A percentile compares a stretch with the other conserved stretches of the same genome.
phyloP scores from a whole-genome alignment of 2,329 filamentous ascomycete genomes.

The Colletotrichum lupini region DNA sequence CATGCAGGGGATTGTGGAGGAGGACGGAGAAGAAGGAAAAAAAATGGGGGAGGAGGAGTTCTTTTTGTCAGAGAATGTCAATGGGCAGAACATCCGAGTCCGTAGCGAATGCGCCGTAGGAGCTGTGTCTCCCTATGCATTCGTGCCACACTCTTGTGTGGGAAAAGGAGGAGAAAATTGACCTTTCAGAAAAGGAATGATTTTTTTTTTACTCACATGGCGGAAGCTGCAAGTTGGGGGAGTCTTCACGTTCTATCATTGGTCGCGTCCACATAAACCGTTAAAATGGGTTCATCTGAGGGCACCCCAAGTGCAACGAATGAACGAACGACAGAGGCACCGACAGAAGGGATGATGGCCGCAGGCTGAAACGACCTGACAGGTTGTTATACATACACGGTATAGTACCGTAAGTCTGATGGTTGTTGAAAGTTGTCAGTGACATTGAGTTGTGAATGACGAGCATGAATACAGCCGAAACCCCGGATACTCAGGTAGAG shows the following conservation, averaged over 20 bases:
- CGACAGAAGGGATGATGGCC: conserved; percentile 15
- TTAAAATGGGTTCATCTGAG: conserved; percentile 29
- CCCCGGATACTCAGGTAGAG: not conserved
- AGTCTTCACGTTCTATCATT: not conserved
- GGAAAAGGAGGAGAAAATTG: not conserved
- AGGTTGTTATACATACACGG: conserved; percentile 8
- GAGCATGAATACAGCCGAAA: no score
- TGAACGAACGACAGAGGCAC: not conserved
- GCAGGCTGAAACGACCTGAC: conserved; percentile 27
- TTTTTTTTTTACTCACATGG: not conserved
- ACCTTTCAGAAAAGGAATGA: not conserved
- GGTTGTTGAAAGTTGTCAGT: conserved; percentile 8
- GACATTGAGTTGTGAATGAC: not conserved
- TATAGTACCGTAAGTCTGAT: not conserved
- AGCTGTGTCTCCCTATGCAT: not conserved
- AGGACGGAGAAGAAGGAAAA: not conserved
- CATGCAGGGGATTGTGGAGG: conserved; percentile 3
- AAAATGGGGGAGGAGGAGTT: not conserved
- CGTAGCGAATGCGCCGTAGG: not conserved
- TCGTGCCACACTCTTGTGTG: not conserved
- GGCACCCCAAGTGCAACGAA: conserved; percentile 4
- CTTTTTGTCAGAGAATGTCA: not conserved
- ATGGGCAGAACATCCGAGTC: not conserved
- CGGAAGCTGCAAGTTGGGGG: not conserved
- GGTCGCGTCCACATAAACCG: not conserved